Evolutionary conservation across 345 rosid genomes (phyloP).

Genomic region (Rhizophora mangle): DNA sequence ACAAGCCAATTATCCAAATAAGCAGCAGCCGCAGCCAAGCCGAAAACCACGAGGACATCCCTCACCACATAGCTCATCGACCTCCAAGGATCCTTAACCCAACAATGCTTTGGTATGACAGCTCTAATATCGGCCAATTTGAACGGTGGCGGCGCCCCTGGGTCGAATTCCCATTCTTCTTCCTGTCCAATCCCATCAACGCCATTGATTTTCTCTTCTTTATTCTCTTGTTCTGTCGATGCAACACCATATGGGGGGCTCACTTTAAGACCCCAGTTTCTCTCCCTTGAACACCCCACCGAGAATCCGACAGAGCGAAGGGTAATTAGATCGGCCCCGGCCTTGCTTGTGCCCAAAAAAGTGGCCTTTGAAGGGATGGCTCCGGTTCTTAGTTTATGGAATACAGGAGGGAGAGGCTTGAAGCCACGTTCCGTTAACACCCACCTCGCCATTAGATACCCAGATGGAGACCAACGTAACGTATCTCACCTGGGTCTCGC

Average conservation of each 20-base stretch:
- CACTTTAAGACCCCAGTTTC: slow-evolving; percentile 16
- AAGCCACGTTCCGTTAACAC: slow-evolving; percentile 68
- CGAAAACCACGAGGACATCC: slow-evolving; percentile 62
- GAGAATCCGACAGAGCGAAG: background rate
- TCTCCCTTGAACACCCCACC: slow-evolving; percentile 7
- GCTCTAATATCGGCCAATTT: slow-evolving; percentile 65
- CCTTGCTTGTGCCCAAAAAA: slow-evolving; percentile 16
- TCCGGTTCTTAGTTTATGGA: slow-evolving; percentile 40
- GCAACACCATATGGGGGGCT: slow-evolving; percentile 17
- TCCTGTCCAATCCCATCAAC: slow-evolving; percentile 3
- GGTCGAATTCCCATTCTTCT: slow-evolving; percentile 39
- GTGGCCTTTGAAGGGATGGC: slow-evolving; percentile 25
- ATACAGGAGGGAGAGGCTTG: slow-evolving; percentile 56
- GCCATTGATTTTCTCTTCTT: slow-evolving; percentile 1
- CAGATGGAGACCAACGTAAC: slow-evolving; percentile 1
- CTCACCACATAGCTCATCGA: slow-evolving; percentile 77
- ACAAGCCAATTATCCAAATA: slow-evolving; percentile 59
- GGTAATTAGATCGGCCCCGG: background rate
- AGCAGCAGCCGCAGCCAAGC: slow-evolving; percentile 78
- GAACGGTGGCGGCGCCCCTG: slow-evolving; percentile 73
- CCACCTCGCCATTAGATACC: slow-evolving; percentile 65
- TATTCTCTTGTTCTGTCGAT: slow-evolving; percentile 4
- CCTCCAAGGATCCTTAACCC: slow-evolving; percentile 83
- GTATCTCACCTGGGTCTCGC: background rate
- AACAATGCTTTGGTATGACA: slow-evolving; percentile 86